Base-by-base conservation (phyloP, 495 filamentous ascomycete species). In the Viridothelium virens region DNA sequence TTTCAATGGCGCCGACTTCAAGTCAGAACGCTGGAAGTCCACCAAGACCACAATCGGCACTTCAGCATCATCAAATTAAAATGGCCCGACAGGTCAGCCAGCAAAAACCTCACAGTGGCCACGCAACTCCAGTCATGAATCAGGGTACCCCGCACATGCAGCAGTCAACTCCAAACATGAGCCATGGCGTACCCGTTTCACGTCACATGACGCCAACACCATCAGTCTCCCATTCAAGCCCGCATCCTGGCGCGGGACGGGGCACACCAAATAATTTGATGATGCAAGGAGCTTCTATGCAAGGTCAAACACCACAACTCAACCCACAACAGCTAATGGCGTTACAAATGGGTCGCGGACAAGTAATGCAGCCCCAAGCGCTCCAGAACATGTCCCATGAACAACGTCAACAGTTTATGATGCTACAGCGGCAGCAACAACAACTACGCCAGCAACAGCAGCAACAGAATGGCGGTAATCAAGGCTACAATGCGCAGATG, bases 41-140 rank as follows among this genome's bases (percentile, higher is more conserved):
- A 25, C 81, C 86, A 50, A 80, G 91, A 47, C 89, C 91, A 39
- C 80, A 89, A 16, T 95, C 91, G 63, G 86, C 91, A 4, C 80
- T 88, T 59, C 89, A 91, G 68, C 86, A 87, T 72, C 85, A 87
- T 39, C 84, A 85, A 56, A 82, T 84, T 0, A 87, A 80, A 56
- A 96, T 95, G 91, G 87, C 82, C 10, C 81, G 88, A 33, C 87
- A 90, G 44, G 80, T 84, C 65, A 96, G 91, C 72, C 91, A 95
- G 70, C 91, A 77, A 61, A 72, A 71, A 41, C 74, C 67, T 36
- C 71, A 67, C 61, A 72, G 70, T 44, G 65, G 64, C 50, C 68
- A 66, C 69, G 92, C 73, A 86, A 88, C 67, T 84, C 80, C 80
- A 86, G 85, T 72, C 79, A 82, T 72, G 18, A 62, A 65, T 61